Evolutionary conservation across 306 rosid species (phyloP).

Genomic region (Inga oerstediana): DNA sequence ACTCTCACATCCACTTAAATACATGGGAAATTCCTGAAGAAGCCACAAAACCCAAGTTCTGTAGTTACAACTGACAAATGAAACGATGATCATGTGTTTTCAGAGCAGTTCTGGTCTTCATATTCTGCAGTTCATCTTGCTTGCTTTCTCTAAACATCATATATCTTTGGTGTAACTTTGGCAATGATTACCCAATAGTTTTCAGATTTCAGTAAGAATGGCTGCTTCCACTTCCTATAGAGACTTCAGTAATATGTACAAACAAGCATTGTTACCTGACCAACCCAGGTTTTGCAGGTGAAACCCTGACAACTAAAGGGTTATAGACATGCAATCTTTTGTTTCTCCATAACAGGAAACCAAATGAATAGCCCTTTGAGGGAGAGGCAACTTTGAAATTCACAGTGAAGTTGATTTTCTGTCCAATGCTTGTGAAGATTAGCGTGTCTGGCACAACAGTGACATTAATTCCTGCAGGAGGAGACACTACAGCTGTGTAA

Average conservation of each 20-base stretch:
- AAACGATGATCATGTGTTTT: slow-evolving; percentile 24
- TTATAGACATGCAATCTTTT: slow-evolving; percentile 59
- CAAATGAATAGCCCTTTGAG: slow-evolving; percentile 73
- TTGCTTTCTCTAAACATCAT: slow-evolving; percentile 11
- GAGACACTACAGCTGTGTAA: slow-evolving; percentile 58
- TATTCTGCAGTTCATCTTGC: slow-evolving; percentile 4
- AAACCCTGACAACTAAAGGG: slow-evolving; percentile 69
- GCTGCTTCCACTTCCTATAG: slow-evolving; percentile 33
- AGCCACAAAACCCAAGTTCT: not conserved
- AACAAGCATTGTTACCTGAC: slow-evolving; percentile 41
- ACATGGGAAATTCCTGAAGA: not conserved
- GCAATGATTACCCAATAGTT: not conserved
- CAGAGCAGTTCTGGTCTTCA: slow-evolving; percentile 5
- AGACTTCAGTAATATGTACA: slow-evolving; percentile 34
- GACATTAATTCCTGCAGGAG: slow-evolving; percentile 70
- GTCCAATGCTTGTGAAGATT: slow-evolving; percentile 51
- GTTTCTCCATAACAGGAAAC: slow-evolving; percentile 70
- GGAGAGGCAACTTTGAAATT: slow-evolving; percentile 58
- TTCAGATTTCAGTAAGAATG: slow-evolving; percentile 34
- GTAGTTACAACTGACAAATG: slow-evolving; percentile 7
- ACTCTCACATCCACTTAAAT: not conserved
- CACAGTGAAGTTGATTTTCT: slow-evolving; percentile 71
- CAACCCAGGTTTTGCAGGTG: slow-evolving; percentile 47
- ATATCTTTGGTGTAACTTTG: not conserved
- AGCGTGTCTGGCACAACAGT: slow-evolving; percentile 60